Percentiles rank a stretch among this genome's conserved stretches.
phyloP scores from a whole-genome alignment of 202 grass and related monocot genomes.

The Elaeis oleifera region DNA sequence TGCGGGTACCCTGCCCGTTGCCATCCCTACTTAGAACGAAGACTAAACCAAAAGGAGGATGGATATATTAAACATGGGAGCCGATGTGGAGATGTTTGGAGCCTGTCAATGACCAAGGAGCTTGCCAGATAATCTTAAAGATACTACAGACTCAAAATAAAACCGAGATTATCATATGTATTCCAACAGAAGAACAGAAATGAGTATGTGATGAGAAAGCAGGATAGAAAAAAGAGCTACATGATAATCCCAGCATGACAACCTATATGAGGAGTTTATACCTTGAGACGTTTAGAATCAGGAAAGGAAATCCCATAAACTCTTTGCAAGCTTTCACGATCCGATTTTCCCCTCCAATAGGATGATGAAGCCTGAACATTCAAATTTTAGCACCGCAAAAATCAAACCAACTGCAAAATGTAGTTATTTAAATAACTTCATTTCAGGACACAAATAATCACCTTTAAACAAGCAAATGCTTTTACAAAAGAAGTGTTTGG shows the following conservation, averaged over 20 bases:
- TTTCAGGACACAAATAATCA: conserved; percentile 34
- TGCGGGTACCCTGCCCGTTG: no score
- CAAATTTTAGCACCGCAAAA: conserved; percentile 21
- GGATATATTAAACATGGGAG: conserved; percentile 1
- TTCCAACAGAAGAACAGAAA: not conserved
- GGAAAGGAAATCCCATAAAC: conserved; percentile 99
- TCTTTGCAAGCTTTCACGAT: conserved; percentile 91
- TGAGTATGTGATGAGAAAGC: not conserved
- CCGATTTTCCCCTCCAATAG: conserved; percentile 94
- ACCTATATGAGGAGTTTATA: conserved; percentile 16
- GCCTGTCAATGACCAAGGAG: no score
- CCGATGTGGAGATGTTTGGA: not conserved
- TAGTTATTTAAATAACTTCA: not conserved
- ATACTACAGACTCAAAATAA: no score
- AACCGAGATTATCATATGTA: no score
- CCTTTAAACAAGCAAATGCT: conserved; percentile 93
- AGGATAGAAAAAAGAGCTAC: not conserved
- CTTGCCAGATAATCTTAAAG: conserved; percentile 1
- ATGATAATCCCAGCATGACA: not conserved
- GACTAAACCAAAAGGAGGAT: not conserved
- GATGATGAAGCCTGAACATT: conserved; percentile 79
- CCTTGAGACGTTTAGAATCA: conserved; percentile 91
- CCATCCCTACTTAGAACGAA: no score
- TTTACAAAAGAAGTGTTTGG: conserved; percentile 96
- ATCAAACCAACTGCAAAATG: conserved; percentile 1